A percentile compares a stretch with the other conserved stretches of the same genome.
phyloP scores from a whole-genome alignment of 805 yeast species.

The Suhomyces canberraensis region DNA sequence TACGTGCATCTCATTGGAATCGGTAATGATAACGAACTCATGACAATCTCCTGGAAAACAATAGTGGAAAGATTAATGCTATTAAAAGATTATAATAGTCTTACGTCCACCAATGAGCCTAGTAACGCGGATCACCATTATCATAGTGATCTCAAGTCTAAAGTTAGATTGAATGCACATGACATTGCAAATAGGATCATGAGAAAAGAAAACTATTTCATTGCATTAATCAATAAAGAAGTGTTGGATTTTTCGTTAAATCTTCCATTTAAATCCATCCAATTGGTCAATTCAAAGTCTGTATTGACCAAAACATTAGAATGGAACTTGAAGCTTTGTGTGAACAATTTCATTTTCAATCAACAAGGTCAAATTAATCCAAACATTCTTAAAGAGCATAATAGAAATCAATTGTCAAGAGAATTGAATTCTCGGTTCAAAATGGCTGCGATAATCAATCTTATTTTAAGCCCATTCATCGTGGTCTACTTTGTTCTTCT shows the following conservation, averaged over 20 bases:
- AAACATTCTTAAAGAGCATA: constrained; percentile 64
- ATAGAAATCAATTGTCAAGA: constrained; percentile 60
- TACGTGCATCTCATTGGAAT: constrained; percentile 69
- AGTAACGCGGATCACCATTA: constrained; percentile 21
- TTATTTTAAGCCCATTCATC: constrained; percentile 79
- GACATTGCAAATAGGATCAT: constrained; percentile 92
- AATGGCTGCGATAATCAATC: constrained; percentile 82
- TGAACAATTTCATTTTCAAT: constrained; percentile 82
- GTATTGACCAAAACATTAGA: constrained; percentile 83
- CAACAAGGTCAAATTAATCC: constrained; percentile 78
- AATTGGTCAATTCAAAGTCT: constrained; percentile 6
- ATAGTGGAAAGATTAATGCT: constrained; percentile 74
- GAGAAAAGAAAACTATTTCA: constrained; percentile 92
- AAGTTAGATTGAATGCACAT: constrained; percentile 81
- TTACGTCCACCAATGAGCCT: constrained; percentile 41
- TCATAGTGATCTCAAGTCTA: constrained; percentile 58
- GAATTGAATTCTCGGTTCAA: constrained; percentile 78
- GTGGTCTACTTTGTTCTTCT: constrained; percentile 78
- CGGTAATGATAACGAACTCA: constrained; percentile 71
- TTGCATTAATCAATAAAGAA: constrained; percentile 81
- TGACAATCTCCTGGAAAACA: constrained; percentile 90
- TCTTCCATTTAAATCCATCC: constrained; percentile 7
- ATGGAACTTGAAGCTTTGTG: constrained; percentile 89
- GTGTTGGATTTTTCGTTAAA: constrained; percentile 60
- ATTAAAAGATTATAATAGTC: constrained; percentile 76